Evolutionary conservation across 148 eudicot genomes (phyloP), one percentile per base, ranked within the genome.

Genomic region (Camellia japonica): DNA sequence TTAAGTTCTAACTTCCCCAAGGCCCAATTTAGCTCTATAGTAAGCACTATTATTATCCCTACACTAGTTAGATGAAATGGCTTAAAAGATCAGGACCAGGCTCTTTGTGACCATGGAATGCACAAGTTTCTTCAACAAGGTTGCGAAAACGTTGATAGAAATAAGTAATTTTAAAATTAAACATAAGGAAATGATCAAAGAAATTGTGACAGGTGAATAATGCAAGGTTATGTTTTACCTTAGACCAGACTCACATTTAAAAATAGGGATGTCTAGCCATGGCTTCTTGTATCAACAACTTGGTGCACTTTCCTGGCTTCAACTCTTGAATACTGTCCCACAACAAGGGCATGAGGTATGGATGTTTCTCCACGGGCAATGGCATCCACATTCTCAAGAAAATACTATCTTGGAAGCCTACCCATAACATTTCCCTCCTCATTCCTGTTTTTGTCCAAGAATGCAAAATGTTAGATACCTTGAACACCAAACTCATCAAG

Each of bases 391-490:
- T 97, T 97, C 76, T 94, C 98, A 43, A 86, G 76, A 68, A 94
- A 81, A 76, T 84, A 92, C 75, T 91, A 82, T 71, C 83, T 87
- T 11, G 99, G 97, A 46, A 97, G 94, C 80, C 91, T 88, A 12
- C 99, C 99, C 14, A 97, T 96, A 9, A 97, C 91, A 79, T 94
- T 94, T 11, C 99, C 99, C 75, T 97, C 95, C 79, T 97, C 98
- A 5, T 97, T 92, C 3, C 99, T 98, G 14, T 86, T 82, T 85
- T 79, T 87, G 86, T 97, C 99, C 83, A 97, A 79, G 87, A 97
- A 97, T 4, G 97, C 96, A 82, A 97, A 97, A 94, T 97, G 99
- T 18, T 98, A 98, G 76, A 97, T 94, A 18, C 98, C 99, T 83
- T 94, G 98, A 8, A 97, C 99, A 7, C 99, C 99, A 73, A 97